Conservation (phyloP, 1,139 yeast genomes). For the Zygotorulaspora mrakii region DNA sequence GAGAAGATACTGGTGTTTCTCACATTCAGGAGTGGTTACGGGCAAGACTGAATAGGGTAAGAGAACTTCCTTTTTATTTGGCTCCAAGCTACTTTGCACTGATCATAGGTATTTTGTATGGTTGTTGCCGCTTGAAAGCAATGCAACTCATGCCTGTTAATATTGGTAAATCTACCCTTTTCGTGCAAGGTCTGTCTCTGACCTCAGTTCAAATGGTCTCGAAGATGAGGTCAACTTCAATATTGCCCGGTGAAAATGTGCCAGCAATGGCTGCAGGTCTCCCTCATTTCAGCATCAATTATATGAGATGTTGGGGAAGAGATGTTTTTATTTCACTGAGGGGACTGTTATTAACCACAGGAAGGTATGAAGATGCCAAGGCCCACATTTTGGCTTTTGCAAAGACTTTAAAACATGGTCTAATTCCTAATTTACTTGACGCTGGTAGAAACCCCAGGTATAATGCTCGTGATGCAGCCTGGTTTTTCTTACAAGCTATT, state of each 20-base stretch:
- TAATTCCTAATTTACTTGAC: constrained; percentile 88
- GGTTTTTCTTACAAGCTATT: constrained; percentile 86
- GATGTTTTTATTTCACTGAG: constrained; percentile 87
- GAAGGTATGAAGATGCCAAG: constrained; percentile 74
- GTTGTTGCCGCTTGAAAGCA: constrained; percentile 69
- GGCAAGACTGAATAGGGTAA: constrained; percentile 60
- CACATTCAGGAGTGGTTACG: constrained; percentile 66
- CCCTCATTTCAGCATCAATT: constrained; percentile 86
- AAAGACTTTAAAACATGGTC: constrained; percentile 86
- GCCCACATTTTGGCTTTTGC: constrained; percentile 84
- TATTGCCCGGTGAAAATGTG: constrained; percentile 57
- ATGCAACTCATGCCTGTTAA: constrained; percentile 52
- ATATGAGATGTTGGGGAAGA: constrained; percentile 98
- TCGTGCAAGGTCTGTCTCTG: constrained; percentile 75
- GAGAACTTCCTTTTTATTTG: constrained; percentile 68
- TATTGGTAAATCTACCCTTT: constrained; percentile 60
- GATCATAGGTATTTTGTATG: constrained; percentile 74
- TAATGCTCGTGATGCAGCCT: constrained; percentile 95
- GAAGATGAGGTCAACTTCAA: constrained; percentile 65
- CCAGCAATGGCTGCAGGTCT: constrained; percentile 93
- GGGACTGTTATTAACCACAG: constrained; percentile 76
- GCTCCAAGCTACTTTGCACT: constrained; percentile 85
- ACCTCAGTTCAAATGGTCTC: constrained; percentile 90
- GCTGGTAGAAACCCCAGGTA: constrained; percentile 92
- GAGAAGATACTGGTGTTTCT: constrained; percentile 44